These are phyloP conservation scores for Porpolomopsis calyptriformis DNA, from an alignment of 768 basidiomycete species.

Conservation along the genomic window DNA sequence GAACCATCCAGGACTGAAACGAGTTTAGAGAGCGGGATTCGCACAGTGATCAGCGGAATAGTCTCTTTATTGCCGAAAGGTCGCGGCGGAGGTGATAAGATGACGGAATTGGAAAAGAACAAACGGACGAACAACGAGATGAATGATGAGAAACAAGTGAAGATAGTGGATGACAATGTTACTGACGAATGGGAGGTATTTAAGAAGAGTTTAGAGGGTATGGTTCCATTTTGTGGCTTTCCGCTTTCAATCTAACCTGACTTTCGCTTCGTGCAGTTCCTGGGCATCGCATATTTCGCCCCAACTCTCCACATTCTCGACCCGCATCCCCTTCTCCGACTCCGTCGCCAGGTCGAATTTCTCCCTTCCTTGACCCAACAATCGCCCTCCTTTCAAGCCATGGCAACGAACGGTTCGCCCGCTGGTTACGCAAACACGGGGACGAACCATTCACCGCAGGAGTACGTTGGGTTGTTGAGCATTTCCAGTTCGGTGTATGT, in stretches of 20 bases:
- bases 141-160: constrained; percentile 33
- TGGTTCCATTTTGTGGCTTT: constrained; percentile 7
- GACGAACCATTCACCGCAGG: constrained; percentile 39
- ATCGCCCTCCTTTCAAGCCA: constrained; percentile 30
- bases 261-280: not conserved
- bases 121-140: constrained; percentile 27
- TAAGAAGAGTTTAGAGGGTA: constrained; percentile 26
- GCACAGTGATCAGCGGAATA: constrained; percentile 38
- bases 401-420: constrained; percentile 33
- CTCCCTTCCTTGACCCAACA: constrained; percentile 26
- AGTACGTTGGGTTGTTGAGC: constrained; percentile 42
- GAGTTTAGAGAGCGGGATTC: not conserved
- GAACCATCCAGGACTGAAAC: not conserved
- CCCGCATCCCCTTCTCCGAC: constrained; percentile 11
- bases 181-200: constrained; percentile 41
- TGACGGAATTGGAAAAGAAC: constrained; percentile 15
- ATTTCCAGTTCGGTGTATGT: constrained; percentile 46
- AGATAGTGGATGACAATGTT: constrained; percentile 33
- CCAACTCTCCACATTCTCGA: constrained; percentile 3
- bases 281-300: not conserved
- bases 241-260: not conserved
- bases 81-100: constrained; percentile 18
- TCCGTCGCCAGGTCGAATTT: constrained; percentile 12
- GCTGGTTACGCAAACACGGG: constrained; percentile 44
- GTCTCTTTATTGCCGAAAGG: constrained; percentile 41